A percentile compares a stretch with the other conserved stretches of the same genome.
Conservation (phyloP, 2,329 filamentous ascomycete species). For the Fusarium veterinarium region DNA sequence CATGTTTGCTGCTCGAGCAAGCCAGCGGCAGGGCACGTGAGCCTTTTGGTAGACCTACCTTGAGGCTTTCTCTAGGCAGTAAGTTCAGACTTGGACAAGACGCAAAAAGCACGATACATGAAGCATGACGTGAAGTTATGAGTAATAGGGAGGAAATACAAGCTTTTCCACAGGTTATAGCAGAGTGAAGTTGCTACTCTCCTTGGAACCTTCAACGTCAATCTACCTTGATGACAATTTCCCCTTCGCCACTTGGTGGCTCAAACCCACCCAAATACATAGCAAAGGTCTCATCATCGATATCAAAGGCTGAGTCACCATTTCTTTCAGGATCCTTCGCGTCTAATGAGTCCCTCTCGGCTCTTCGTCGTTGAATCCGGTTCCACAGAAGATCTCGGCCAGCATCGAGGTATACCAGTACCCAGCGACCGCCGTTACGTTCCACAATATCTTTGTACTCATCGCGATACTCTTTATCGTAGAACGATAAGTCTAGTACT, state of each 20-base stretch:
- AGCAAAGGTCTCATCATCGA: background rate
- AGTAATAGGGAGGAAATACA: background rate
- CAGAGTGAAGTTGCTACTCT: background rate
- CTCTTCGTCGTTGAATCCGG: constrained; percentile 45
- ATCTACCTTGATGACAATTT: background rate
- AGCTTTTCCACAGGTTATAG: background rate
- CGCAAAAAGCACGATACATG: no score
- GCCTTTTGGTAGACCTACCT: no score
- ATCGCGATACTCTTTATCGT: constrained; percentile 46
- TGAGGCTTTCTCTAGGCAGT: no score
- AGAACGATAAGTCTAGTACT: constrained; percentile 50
- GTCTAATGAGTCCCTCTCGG: constrained; percentile 12
- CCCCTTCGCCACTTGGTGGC: constrained; percentile 5
- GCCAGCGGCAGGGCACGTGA: no score
- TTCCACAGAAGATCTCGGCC: constrained; percentile 46
- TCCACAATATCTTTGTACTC: constrained; percentile 45
- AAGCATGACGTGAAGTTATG: background rate
- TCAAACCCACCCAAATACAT: constrained; percentile 3
- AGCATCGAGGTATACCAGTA: constrained; percentile 45
- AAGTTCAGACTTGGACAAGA: no score
- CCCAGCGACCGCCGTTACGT: constrained; percentile 43
- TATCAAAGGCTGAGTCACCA: constrained; percentile 15
- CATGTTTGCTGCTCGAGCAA: no score
- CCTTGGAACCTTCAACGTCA: background rate
- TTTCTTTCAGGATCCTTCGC: background rate